Evolutionary conservation across 208 protist species (phyloP), one percentile per base, ranked within the genome.

Genomic region (Trypanosoma rangeli): DNA sequence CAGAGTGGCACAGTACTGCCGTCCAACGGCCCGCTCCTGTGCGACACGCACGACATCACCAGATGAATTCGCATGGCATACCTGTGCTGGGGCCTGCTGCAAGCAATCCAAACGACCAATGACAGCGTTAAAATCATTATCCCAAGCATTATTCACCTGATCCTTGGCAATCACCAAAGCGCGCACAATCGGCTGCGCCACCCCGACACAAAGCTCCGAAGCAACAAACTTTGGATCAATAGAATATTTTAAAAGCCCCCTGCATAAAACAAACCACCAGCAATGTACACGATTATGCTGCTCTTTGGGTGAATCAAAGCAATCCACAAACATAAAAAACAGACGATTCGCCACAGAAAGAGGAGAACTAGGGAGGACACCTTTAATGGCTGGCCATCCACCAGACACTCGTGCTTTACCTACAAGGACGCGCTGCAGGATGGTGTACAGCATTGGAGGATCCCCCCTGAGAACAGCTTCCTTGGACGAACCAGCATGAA

Each of bases 21-120:
- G 78, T 26, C 70, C 79, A 35, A 85, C 74, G 12, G 85, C 83
- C 24, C 85, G 76, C 68, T 83, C 83, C 74, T 91, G 79, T 3
- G 84, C 83, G 0, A 81, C 64, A 24, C 85, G 83, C 54, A 95
- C 42, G 9, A 93, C 78, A 62, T 90, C 73, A 22, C 64, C 70
- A 5, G 79, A 79, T 7, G 78, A 74, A 48, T 80, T 78, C n/a
- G 55, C 33, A 53, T 59, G 63, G 15, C 55, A 31, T 52, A 10
- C 24, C 0, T 49, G 28, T 37, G 46, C 53, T 10, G 64, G 46
- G 10, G 57, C n/a, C 15, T 68, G 52, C 15, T 54, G 50, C 26
- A 86, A 44, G 37, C 82, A 78, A 70, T 95, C 90, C 1, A 87
- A 53, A 12, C 90, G 81, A 0, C 87, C 90, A 28, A 95, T 87